phyloP scores from a whole-genome alignment of 805 yeast genomes.

The Priceomyces melissophilus region DNA sequence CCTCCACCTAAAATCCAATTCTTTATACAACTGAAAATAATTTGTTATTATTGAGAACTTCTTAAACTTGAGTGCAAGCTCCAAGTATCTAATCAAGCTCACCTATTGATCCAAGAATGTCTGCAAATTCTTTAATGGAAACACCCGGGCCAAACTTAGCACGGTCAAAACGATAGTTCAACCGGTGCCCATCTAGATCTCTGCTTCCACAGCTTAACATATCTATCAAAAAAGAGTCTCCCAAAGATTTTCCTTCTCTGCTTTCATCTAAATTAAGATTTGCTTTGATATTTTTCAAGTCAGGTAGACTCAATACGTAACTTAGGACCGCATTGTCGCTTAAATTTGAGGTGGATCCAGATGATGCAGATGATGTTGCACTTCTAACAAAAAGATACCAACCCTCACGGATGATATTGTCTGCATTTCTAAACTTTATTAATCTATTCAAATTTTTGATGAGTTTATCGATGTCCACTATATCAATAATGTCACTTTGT shows the following conservation, averaged over 20 bases:
- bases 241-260: constrained; percentile 12
- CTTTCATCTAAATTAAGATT: constrained; percentile 26
- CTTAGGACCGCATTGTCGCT: constrained; percentile 2
- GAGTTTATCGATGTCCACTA: constrained; percentile 40
- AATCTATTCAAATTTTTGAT: constrained; percentile 23
- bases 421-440: constrained; percentile 31
- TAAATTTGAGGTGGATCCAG: neutral
- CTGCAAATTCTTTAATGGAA: constrained; percentile 39
- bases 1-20: too few species aligned
- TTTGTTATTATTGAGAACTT: too few species aligned
- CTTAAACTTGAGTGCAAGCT: too few species aligned
- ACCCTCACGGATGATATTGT: constrained; percentile 21
- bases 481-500: constrained; percentile 28
- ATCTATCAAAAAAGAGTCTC: constrained; percentile 36
- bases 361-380: constrained; percentile 5
- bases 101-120: constrained; percentile 37
- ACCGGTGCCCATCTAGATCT: constrained; percentile 23
- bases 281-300: constrained; percentile 27
- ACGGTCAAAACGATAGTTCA: constrained; percentile 26
- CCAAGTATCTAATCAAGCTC: constrained; percentile 22
- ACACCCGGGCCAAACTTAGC: constrained; percentile 25
- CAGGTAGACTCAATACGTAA: constrained; percentile 24
- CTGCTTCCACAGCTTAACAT: constrained; percentile 37
- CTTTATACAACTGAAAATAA: too few species aligned
- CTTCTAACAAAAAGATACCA: constrained; percentile 34